These are phyloP conservation scores for Pyrrhoderma noxium DNA, from an alignment of 1,284 basidiomycete genomes.

Conservation along the genomic window DNA sequence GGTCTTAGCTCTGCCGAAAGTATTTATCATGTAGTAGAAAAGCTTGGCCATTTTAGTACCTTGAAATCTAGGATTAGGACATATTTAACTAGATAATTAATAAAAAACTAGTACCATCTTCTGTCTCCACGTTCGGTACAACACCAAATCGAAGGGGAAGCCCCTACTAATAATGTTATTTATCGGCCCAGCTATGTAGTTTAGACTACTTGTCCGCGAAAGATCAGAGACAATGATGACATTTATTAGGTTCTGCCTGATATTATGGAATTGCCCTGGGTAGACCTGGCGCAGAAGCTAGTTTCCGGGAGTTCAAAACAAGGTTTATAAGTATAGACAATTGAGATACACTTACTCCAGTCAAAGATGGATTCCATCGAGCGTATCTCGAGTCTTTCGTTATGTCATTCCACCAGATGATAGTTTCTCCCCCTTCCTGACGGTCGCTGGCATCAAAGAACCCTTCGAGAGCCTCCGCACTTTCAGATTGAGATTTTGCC, in stretches of 20 bases:
- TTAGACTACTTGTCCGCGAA: slow-evolving; percentile 49
- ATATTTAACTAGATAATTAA: slow-evolving; percentile 7
- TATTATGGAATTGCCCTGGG: slow-evolving; percentile 68
- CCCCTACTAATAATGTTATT: slow-evolving; percentile 62
- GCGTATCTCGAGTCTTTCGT: slow-evolving; percentile 74
- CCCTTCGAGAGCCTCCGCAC: slow-evolving; percentile 55
- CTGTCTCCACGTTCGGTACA: slow-evolving; percentile 62
- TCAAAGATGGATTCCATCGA: slow-evolving; percentile 44
- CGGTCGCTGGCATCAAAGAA: slow-evolving; percentile 86
- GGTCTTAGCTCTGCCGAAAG: slow-evolving; percentile 56
- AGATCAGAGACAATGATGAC: slow-evolving; percentile 75
- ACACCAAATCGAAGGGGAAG: slow-evolving; percentile 80
- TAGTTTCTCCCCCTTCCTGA: slow-evolving; percentile 65
- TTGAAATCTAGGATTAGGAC: slow-evolving; percentile 24
- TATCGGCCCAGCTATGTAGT: slow-evolving; percentile 58
- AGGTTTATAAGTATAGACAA: neutral
- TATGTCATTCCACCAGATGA: slow-evolving; percentile 88
- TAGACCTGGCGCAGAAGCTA: slow-evolving; percentile 67
- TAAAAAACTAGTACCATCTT: slow-evolving; percentile 38
- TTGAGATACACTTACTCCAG: slow-evolving; percentile 33
- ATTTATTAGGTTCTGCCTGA: slow-evolving; percentile 76
- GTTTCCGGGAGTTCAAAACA: neutral
- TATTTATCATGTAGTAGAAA: slow-evolving; percentile 60
- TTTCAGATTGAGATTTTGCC: slow-evolving; percentile 39
- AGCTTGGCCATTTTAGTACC: slow-evolving; percentile 66